Percentiles rank a stretch among this genome's conserved stretches.
These are phyloP conservation scores for Sugiyamaella novakii DNA, from an alignment of 1,139 yeast genomes.

Conservation along the genomic window DNA sequence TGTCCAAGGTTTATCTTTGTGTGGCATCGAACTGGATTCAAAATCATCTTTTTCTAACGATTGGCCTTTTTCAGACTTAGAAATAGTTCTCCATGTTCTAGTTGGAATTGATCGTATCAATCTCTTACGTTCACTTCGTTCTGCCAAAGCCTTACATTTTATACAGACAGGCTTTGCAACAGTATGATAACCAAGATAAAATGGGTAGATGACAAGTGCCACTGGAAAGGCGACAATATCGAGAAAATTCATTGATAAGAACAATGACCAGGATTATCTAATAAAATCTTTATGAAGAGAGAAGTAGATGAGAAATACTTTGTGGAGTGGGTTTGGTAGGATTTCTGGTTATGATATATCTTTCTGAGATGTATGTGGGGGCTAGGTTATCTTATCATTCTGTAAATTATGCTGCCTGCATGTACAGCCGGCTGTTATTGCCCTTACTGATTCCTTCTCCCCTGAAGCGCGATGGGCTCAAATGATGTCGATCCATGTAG, in stretches of 20 bases:
- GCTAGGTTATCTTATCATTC: constrained; percentile 4
- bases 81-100: background rate
- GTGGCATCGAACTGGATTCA: too few relatives aligned
- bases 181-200: constrained; percentile 3
- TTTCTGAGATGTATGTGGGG: too few relatives aligned
- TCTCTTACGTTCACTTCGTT: constrained; percentile 3
- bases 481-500: background rate
- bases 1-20: constrained; percentile 38
- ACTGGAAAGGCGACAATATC: constrained; percentile 1
- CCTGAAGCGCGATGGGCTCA: background rate
- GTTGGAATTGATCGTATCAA: constrained; percentile 6
- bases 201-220: background rate
- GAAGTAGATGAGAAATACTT: too few relatives aligned
- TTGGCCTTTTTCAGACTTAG: too few relatives aligned
- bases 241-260: background rate
- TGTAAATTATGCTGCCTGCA: too few relatives aligned
- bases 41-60: too few relatives aligned
- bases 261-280: too few relatives aligned
- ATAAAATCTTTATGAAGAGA: too few relatives aligned
- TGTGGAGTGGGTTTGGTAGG: background rate
- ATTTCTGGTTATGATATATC: too few relatives aligned
- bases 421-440: too few relatives aligned
- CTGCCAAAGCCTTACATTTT: constrained; percentile 1
- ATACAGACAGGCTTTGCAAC: constrained; percentile 6
- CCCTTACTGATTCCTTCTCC: background rate